Conservation (phyloP, 1,284 basidiomycete genomes). For the Rhizopogon hawkerae region DNA sequence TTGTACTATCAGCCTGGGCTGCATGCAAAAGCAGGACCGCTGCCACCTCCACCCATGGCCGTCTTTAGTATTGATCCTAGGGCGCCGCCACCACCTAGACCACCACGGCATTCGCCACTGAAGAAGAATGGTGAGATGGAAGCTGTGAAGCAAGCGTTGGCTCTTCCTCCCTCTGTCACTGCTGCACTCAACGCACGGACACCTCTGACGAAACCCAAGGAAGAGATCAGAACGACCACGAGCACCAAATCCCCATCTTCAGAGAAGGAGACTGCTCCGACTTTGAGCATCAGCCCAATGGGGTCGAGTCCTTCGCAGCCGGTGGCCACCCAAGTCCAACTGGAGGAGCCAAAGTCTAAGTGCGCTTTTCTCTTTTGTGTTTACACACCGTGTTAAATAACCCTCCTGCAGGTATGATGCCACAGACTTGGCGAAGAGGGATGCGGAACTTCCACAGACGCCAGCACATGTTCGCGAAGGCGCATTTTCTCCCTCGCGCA, state of each 20-base stretch:
- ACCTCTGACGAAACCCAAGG: not conserved
- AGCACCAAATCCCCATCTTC: not conserved
- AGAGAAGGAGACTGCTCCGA: not conserved
- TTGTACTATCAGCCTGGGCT: conserved; percentile 58
- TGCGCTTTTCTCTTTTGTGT: not conserved
- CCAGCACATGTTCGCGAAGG: conserved; percentile 56
- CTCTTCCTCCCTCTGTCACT: conserved; percentile 46
- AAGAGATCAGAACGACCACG: not conserved
- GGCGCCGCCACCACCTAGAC: conserved; percentile 52
- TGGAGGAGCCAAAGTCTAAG: not conserved
- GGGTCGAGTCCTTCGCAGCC: not conserved
- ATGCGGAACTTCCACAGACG: not conserved
- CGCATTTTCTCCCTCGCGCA: conserved; percentile 50
- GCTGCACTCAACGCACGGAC: conserved; percentile 29
- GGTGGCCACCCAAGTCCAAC: too few species aligned
- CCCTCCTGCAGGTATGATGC: not conserved
- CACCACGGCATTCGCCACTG: conserved; percentile 53
- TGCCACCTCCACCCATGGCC: conserved; percentile 58
- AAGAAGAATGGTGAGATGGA: conserved; percentile 40
- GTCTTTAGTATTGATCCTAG: conserved; percentile 38
- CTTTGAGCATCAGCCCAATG: not conserved
- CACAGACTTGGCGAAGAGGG: not conserved
- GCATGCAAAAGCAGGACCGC: conserved; percentile 62
- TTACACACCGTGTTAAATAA: not conserved
- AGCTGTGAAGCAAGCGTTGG: conserved; percentile 46